Evolutionary conservation across 768 basidiomycete species (phyloP), one percentile per base, ranked within the genome.

Genomic region (Sarcodon sp.): DNA sequence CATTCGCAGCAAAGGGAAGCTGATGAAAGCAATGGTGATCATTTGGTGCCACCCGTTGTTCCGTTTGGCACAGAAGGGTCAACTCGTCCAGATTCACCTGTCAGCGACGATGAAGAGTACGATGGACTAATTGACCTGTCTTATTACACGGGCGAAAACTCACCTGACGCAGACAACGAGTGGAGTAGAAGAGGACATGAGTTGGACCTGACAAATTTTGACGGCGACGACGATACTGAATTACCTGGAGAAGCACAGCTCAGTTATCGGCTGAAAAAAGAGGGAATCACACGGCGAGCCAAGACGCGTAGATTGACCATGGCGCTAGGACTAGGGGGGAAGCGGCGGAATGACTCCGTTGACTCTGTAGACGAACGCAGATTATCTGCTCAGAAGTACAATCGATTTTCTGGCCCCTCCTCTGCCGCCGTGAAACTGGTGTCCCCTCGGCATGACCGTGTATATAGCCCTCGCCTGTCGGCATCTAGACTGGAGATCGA

Each of bases 191-290:
- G 21, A 27, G 67, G 68, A 37, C 71, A 77, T 46, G 69, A 75
- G 1, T 62, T 83, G 4, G 83, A 87, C 53, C 63, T 83, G 50
- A 84, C 84, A 4, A 81, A 86, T 56, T 89, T 86, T 56, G 83
- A 87, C 51, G 85, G 84, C 21, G 86, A 89, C 52, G 68, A 80
- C 38, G 77, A 83, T 50, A 64, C 72, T 11, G 63, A 67, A 12
- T 60, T 76, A 15, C 77, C 76, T 1, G 80, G 74, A 7, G 84
- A 87, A 54, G 65, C 58, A 7, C 61, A 64, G 50, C 64, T 88
- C 21, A 79, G 71, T 46, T 59, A 64, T 31, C 63, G 61, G 32
- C 62, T 88, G 33, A 71, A 69, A 59, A 76, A 76, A 57, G 76
- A 80, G 57, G 84, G 84, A 11, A 76, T 70, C 54, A 52, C 75